Percentiles rank a stretch among this genome's conserved stretches.
Evolutionary conservation across 2,329 filamentous ascomycete species (phyloP).

Genomic region (Talaromyces piceae): DNA sequence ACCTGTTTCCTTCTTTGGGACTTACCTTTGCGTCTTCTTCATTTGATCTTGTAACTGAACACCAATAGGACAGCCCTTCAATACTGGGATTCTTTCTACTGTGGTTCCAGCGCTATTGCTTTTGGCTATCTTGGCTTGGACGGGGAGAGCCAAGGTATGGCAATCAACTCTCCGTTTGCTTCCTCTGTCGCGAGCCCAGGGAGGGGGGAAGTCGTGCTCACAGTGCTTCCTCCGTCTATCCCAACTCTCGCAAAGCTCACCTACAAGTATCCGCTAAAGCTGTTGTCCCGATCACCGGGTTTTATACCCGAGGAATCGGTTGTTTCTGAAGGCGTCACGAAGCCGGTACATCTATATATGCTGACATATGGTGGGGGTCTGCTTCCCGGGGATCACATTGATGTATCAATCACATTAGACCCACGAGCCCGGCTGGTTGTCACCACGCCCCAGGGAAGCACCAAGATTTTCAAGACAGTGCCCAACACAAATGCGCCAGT

Average conservation of each 20-base stretch:
- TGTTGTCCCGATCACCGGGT: conserved; percentile 71
- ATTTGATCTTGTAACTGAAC: too few relatives aligned
- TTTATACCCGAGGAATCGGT: conserved; percentile 45
- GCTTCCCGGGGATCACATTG: conserved; percentile 76
- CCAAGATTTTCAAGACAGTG: conserved; percentile 84
- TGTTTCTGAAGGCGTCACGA: conserved; percentile 25
- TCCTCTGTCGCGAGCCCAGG: conserved; percentile 67
- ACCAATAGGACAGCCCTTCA: too few relatives aligned
- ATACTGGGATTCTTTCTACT: too few relatives aligned
- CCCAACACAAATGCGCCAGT: not conserved
- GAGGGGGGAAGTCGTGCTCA: conserved; percentile 67
- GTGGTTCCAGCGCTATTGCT: not conserved
- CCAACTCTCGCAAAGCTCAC: conserved; percentile 67
- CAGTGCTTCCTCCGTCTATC: conserved; percentile 61
- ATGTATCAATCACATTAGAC: conserved; percentile 62
- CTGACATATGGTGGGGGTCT: conserved; percentile 92
- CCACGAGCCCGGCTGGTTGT: conserved; percentile 57
- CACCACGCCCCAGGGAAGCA: conserved; percentile 65
- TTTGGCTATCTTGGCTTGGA: not conserved
- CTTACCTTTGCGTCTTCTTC: not conserved
- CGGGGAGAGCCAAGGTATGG: conserved; percentile 15
- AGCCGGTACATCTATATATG: conserved; percentile 73
- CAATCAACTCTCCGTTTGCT: conserved; percentile 62
- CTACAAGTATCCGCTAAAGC: conserved; percentile 91
- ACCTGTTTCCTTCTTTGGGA: not conserved